Base-by-base conservation (phyloP, 2,329 filamentous ascomycete genomes). In the Colletotrichum brevisporum region DNA sequence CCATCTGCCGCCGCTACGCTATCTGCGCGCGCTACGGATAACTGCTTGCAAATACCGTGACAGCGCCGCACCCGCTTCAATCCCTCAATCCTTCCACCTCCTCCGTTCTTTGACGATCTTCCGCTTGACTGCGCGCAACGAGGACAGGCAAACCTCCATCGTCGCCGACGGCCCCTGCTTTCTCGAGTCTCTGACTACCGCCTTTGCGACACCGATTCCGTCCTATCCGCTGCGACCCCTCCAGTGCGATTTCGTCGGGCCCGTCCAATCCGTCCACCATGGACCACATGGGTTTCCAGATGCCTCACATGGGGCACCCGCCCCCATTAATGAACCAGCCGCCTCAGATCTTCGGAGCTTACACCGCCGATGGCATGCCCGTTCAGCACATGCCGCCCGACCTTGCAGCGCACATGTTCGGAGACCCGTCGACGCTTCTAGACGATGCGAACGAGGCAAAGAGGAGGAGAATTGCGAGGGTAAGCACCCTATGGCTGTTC, bases 391-490 rank as follows among this genome's bases (percentile, higher is more conserved):
- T 88, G 63, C 85, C 87, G 13, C 83, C 84, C 36, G 89, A 90
- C 73, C 79, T 90, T 61, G 83, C 86, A 39, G 84, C 84, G n/a
- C 87, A 89, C 63, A 86, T 91, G 83, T 90, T 89, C 70, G 83
- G 85, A 27, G 88, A 90, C 71, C 85, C 88, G 24, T 83, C 83
- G 24, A 79, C 84, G 48, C 77, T 90, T 70, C 81, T 90, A 64
- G 89, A 91, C 72, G 90, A 92, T 74, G 87, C 87, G 63, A 93
- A 91, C 75, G 95, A 98, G 76, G 90, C 94, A 21, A 98, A 97
- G 85, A 88, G 94, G 78, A 88, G 95, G 80, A 90, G 94, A 76
- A 97, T 97, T 75, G 94, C 94, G 70, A 89, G 94, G 83, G 93
- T 95, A 87, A 52, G 43, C 56, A 59, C 51, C 47, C 55, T 24